A percentile compares a stretch with the other conserved stretches of the same genome.
Evolutionary conservation across 2,329 filamentous ascomycete genomes (phyloP).

Genomic region (Grosmannia clavigera): DNA sequence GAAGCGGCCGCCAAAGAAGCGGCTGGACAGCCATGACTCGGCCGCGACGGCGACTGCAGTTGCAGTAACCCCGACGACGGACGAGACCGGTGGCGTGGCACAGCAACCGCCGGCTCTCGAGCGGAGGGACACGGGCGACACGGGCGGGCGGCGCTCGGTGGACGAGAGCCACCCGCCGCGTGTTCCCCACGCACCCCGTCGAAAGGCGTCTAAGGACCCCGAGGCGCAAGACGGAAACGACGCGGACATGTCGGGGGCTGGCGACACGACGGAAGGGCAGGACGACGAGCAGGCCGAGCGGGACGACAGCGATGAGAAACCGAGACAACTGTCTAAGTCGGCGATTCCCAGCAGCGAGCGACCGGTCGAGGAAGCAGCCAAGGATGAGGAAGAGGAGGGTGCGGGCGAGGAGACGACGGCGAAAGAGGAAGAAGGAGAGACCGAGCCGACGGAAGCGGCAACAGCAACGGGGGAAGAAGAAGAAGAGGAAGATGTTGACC

Average conservation of each 20-base stretch:
- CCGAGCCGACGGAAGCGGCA: constrained; percentile 20
- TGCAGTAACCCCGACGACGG: neutral
- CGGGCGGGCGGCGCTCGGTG: constrained; percentile 34
- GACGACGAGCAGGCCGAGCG: constrained; percentile 52
- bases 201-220: constrained; percentile 38
- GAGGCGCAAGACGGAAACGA: constrained; percentile 49
- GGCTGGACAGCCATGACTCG: constrained; percentile 33
- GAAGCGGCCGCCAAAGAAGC: constrained; percentile 64
- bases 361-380: neutral
- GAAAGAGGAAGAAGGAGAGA: neutral
- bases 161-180: constrained; percentile 32
- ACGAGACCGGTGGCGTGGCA: constrained; percentile 21
- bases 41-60: no score
- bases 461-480: constrained; percentile 52
- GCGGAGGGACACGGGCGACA: constrained; percentile 34
- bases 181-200: constrained; percentile 31
- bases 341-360: neutral
- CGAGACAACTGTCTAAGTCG: constrained; percentile 18
- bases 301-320: constrained; percentile 56
- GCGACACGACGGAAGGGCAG: constrained; percentile 49
- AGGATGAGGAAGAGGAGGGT: neutral
- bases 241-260: constrained; percentile 51
- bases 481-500: constrained; percentile 76
- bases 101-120: constrained; percentile 24
- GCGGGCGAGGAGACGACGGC: neutral